Base-by-base conservation (phyloP, 2,329 filamentous ascomycete genomes). In the Pseudodiploospora longispora region DNA sequence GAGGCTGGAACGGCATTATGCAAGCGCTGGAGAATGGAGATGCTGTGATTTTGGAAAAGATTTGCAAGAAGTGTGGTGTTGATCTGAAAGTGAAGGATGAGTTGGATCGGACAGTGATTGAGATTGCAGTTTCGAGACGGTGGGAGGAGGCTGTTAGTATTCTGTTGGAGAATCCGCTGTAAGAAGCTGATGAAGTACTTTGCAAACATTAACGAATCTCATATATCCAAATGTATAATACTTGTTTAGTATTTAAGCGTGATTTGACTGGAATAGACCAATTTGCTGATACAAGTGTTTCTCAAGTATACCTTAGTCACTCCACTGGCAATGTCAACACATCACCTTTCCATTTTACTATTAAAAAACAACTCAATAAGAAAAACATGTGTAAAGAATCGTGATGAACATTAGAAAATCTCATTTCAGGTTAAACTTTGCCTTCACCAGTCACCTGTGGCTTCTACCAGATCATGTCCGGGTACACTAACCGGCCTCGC, bases 11-110 rank as follows among this genome's bases (percentile, higher is more conserved):
- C 55, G 79, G 72, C 12, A 69, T 83, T 43, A 76, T 83, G 62
- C 79, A 83, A 59, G 78, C 78, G 0, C 66, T 83, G 9, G 80
- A 84, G 63, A 79, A 81, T 53, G 79, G 80, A 10, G 77, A 83
- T 48, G 58, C 68, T 2, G 57, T 65, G 3, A 66, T 83, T 9
- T 62, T 84, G 34, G 67, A 62, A 38, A 58, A 82, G 19, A 59
- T 83, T 4, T 65, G 70, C 9, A 61, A 69, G 36, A 71, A 68
- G 50, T 63, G 66, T 9, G 71, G 68, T 4, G 72, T 75, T 3
- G 73, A 81, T 49, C 59, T 81, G 1, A 59, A 69, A 1, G 71
- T 69, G 8, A 64, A 60, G 40, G 78, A 82, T 46, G 78, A 82
- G 48, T 61, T 70, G 12, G 75, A 72, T 1, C 66, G 68, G 36